These are phyloP conservation scores for Chaetomiaceae sp. DNA, from an alignment of 2,329 filamentous ascomycete species.

Conservation along the genomic window DNA sequence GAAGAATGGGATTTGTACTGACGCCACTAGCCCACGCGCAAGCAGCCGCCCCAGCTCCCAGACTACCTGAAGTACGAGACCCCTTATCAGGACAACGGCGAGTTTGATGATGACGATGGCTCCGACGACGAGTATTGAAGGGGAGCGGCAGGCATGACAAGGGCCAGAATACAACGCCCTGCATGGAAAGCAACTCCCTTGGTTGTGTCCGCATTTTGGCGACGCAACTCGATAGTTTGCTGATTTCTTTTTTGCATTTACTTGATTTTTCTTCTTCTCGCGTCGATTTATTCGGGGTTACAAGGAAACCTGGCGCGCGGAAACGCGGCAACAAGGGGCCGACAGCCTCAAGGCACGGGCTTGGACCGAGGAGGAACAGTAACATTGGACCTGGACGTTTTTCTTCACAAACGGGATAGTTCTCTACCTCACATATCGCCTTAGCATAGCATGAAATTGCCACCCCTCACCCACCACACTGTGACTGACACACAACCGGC, in stretches of 20 bases:
- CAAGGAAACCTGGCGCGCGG: not conserved
- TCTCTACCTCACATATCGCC: too few relatives aligned
- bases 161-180: not conserved
- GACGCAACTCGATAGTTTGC: not conserved
- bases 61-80: slow-evolving; percentile 10
- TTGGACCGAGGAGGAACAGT: too few relatives aligned
- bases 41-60: slow-evolving; percentile 9
- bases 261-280: not conserved
- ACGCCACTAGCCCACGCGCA: slow-evolving; percentile 10
- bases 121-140: not conserved
- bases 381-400: too few relatives aligned
- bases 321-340: too few relatives aligned
- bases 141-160: not conserved
- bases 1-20: not conserved
- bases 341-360: too few relatives aligned
- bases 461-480: too few relatives aligned
- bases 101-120: not conserved
- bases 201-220: not conserved
- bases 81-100: not conserved
- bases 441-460: too few relatives aligned
- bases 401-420: too few relatives aligned
- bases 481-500: too few relatives aligned
- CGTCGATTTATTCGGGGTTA: not conserved
- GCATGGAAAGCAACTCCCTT: not conserved
- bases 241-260: not conserved